Evolutionary conservation across 129 eudicot genomes (phyloP), one percentile per base, ranked within the genome.

Genomic region (Dittrichia graveolens): DNA sequence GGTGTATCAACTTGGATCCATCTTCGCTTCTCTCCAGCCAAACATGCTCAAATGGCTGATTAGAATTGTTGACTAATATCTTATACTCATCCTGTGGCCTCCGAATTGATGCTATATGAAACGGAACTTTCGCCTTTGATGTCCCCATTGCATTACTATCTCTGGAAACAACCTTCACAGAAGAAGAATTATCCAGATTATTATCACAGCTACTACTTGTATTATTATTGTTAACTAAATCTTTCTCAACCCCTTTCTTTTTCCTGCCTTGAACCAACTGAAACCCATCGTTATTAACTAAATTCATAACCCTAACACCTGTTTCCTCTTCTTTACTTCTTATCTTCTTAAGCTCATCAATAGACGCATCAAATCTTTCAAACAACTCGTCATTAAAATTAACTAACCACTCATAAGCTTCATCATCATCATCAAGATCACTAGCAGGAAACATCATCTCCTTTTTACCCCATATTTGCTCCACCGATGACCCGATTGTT

Each of bases 21-120:
- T 95, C 97, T 65, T 86, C 89, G 79, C 88, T 84, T 44, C 80
- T 84, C 77, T 86, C 80, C 83, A 88, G 66, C 94, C 89, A 89
- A 61, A 90, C 91, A 84, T 95, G 96, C 60, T 90, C 85, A 70
- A 84, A 90, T 1, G 89, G 96, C 92, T 85, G 88, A 41, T 90
- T 90, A 0, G 76, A 11, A 72, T 94, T 90, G 46, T 88, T 88
- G 15, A 94, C 99, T 60, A 84, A 50, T 10, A 94, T 88, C 69
- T 84, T 90, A 78, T 83, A 90, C 89, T 82, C 94, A 53, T 86
- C 89, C 54, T 94, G 99, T 5, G 99, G 99, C 81, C 78, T 79
- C 5, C 79, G 79, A 35, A 94, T 85, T 0, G 86, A 69, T 0
- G 96, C 83, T 54, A 87, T 81, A 67, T 94, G 98, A 83, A 85